Evolutionary conservation across 305 asterid species (phyloP), one percentile per base, ranked within the genome.

Genomic region (Salvia sclarea): DNA sequence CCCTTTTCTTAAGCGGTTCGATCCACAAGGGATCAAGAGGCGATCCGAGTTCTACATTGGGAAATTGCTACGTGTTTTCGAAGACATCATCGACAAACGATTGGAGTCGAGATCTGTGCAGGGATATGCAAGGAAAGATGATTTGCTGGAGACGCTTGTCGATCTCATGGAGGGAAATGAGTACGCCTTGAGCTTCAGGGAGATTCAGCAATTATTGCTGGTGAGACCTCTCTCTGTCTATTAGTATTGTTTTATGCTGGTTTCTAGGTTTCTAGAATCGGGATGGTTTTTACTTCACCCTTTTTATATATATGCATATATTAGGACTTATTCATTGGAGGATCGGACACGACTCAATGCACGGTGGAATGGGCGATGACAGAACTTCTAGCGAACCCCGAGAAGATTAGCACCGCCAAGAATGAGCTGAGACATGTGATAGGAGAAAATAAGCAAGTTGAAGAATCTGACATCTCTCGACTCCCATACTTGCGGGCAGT

Each of bases 11-110:
- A 71, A 69, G 61, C 16, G 5, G 60, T 5, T 75, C 0, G 87
- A 82, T 49, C 89, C 86, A 4, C 89, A 79, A 43, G 82, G 89
- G 13, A 64, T 78, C 20, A 63, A 73, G 77, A 75, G 53, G 65
- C 70, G 78, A 5, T 47, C 75, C 24, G 50, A 57, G 18, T 20
- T 53, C 59, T 71, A 64, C 48, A 17, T 75, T 8, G 74, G 77
- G 49, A 78, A 75, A 54, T n/a, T 78, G 43, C 37, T 83, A 1
- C 35, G 30, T 37, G 44, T 76, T 61, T 70, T 86, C 11, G 62
- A 37, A 1, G 84, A 63, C 0, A 53, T 82, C n/a, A 25, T 86
- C 0, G 28, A 70, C 9, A 70, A 72, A 12, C 68, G 86, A 28
- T 24, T 78, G 76, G 70, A 76, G 40, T 33, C 43, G 0, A 68